Evolutionary conservation across 2,329 filamentous ascomycete species (phyloP).

Genomic region (Karstenula rhodostoma): DNA sequence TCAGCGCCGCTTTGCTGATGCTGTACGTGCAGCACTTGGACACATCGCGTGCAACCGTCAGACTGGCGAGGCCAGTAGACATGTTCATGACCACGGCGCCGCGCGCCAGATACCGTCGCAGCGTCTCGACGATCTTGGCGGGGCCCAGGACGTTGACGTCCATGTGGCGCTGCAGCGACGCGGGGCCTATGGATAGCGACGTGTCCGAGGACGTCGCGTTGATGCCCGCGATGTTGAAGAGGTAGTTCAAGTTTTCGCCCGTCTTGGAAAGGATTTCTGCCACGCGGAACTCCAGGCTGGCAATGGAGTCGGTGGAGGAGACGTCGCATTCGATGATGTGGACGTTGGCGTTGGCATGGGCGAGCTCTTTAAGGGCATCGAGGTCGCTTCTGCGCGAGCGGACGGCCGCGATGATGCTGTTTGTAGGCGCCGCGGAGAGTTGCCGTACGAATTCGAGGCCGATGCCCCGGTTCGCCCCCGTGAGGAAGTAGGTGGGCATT

Average conservation of each 20-base stretch:
- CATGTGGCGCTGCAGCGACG: conserved; percentile 52
- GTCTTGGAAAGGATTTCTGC: conserved; percentile 43
- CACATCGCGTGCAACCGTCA: conserved; percentile 40
- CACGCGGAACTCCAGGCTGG: conserved; percentile 47
- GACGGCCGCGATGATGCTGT: conserved; percentile 52
- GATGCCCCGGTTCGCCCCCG: conserved; percentile 43
- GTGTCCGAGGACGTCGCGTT: conserved; percentile 49
- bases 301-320: conserved; percentile 37
- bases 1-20: conserved; percentile 55
- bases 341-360: conserved; percentile 32
- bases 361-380: conserved; percentile 37
- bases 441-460: conserved; percentile 44
- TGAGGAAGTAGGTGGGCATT: conserved; percentile 45
- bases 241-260: conserved; percentile 50
- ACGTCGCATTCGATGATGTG: conserved; percentile 55
- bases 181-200: conserved; percentile 49
- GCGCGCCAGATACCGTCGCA: conserved; percentile 42
- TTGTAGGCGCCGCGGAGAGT: conserved; percentile 37
- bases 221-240: conserved; percentile 55
- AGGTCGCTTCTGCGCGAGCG: conserved; percentile 46
- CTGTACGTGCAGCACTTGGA: conserved; percentile 51
- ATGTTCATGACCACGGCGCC: conserved; percentile 48
- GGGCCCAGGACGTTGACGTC: conserved; percentile 58
- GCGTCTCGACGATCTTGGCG: conserved; percentile 53
- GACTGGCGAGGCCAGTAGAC: conserved; percentile 43